Evolutionary conservation across 2,329 filamentous ascomycete genomes (phyloP).

Genomic region (Xylariales sp.): DNA sequence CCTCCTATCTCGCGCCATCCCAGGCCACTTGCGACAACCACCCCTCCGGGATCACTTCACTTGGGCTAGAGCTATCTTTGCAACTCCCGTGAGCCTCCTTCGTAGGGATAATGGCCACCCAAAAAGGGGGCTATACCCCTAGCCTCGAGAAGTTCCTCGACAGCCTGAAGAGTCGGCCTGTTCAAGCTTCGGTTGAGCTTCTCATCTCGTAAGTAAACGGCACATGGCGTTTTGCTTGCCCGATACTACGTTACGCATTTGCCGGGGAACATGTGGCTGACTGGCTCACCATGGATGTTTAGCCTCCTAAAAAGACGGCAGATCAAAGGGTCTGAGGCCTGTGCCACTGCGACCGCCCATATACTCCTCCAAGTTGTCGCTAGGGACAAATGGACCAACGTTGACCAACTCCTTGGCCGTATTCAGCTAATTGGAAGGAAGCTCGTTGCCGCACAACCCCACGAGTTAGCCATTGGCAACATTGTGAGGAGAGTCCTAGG

Average conservation of each 20-base stretch:
- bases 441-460: slow-evolving; percentile 84
- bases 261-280: slow-evolving; percentile 7
- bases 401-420: slow-evolving; percentile 80
- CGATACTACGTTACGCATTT: slow-evolving; percentile 15
- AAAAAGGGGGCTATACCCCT: slow-evolving; percentile 71
- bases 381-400: slow-evolving; percentile 80
- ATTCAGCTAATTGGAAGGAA: slow-evolving; percentile 82
- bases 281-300: slow-evolving; percentile 17
- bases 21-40: slow-evolving; percentile 10
- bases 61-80: slow-evolving; percentile 4
- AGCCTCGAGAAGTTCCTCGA: slow-evolving; percentile 83
- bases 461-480: slow-evolving; percentile 93
- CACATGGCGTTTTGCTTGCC: background rate
- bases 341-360: slow-evolving; percentile 90
- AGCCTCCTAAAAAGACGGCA: slow-evolving; percentile 92
- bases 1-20: slow-evolving; percentile 10
- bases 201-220: slow-evolving; percentile 75
- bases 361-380: slow-evolving; percentile 89
- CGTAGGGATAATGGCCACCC: slow-evolving; percentile 64
- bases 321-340: slow-evolving; percentile 87
- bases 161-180: slow-evolving; percentile 77
- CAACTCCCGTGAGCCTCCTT: background rate
- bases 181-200: slow-evolving; percentile 85
- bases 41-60: slow-evolving; percentile 11
- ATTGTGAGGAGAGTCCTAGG: slow-evolving; percentile 91